A percentile compares a stretch with the other conserved stretches of the same genome.
These are phyloP conservation scores for Buddleja alternifolia DNA, from an alignment of 257 asterid species.

Conservation along the genomic window DNA sequence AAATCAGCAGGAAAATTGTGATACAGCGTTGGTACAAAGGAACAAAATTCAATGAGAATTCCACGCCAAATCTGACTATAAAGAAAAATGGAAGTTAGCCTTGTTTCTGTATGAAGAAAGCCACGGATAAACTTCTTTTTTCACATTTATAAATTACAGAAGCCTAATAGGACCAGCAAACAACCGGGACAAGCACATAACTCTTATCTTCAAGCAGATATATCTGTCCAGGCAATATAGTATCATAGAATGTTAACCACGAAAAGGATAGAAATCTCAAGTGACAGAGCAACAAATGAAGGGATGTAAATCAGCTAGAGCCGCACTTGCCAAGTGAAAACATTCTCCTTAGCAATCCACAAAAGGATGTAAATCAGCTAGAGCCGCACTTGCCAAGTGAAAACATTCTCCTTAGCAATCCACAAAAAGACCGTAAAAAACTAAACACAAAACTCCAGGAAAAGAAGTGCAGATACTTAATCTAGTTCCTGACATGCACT, in stretches of 20 bases:
- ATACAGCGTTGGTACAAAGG: neutral
- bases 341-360: neutral
- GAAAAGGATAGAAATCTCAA: neutral
- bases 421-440: neutral
- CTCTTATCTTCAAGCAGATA: neutral
- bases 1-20: constrained; percentile 8
- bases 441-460: neutral
- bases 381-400: neutral
- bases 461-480: neutral
- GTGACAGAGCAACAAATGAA: neutral
- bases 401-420: neutral
- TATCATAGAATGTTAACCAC: neutral
- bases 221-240: neutral
- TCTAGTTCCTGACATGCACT: too few species aligned
- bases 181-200: neutral
- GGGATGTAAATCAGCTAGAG: neutral
- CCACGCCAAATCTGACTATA: constrained; percentile 10
- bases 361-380: neutral
- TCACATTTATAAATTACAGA: constrained; percentile 10
- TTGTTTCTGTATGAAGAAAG: neutral
- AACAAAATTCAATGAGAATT: neutral
- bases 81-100: constrained; percentile 10
- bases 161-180: neutral
- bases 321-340: neutral
- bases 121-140: neutral